Evolutionary conservation across 176 grass and related monocot species (phyloP).

Genomic region (Carex littledalei): DNA sequence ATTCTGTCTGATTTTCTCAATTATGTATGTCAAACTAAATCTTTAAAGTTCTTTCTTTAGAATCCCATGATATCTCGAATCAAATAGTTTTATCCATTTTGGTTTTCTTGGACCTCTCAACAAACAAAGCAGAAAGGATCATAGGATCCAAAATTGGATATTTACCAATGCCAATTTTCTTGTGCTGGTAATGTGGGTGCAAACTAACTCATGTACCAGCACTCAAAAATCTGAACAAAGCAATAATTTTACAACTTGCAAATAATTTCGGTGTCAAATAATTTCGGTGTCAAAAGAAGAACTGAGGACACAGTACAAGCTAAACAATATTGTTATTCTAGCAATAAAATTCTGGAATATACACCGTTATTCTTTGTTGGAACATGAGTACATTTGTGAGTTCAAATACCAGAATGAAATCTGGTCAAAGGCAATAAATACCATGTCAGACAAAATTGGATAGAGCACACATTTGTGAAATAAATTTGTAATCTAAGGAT

Average conservation of each 20-base stretch:
- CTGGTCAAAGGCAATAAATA: constrained; percentile 18
- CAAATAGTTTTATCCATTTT: neutral
- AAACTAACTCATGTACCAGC: neutral
- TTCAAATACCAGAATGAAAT: constrained; percentile 46
- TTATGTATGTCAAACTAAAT: neutral
- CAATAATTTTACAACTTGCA: constrained; percentile 26
- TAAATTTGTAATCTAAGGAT: constrained; percentile 7
- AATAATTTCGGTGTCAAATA: constrained; percentile 24
- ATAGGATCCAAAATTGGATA: neutral
- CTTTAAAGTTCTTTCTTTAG: neutral
- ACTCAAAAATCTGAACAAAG: neutral
- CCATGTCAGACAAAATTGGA: neutral
- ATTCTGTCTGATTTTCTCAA: neutral
- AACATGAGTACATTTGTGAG: constrained; percentile 24
- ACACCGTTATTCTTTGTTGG: constrained; percentile 29
- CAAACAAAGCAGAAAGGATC: neutral
- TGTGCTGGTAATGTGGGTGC: neutral
- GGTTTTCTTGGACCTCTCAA: neutral
- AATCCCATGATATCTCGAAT: neutral
- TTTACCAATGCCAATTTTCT: neutral
- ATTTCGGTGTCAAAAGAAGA: constrained; percentile 22
- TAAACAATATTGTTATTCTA: constrained; percentile 24
- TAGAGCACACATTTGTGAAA: neutral
- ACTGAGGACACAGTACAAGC: constrained; percentile 27
- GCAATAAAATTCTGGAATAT: constrained; percentile 38